These are phyloP conservation scores for Fusarium miscanthi DNA, from an alignment of 2,329 filamentous ascomycete genomes.

Conservation along the genomic window DNA sequence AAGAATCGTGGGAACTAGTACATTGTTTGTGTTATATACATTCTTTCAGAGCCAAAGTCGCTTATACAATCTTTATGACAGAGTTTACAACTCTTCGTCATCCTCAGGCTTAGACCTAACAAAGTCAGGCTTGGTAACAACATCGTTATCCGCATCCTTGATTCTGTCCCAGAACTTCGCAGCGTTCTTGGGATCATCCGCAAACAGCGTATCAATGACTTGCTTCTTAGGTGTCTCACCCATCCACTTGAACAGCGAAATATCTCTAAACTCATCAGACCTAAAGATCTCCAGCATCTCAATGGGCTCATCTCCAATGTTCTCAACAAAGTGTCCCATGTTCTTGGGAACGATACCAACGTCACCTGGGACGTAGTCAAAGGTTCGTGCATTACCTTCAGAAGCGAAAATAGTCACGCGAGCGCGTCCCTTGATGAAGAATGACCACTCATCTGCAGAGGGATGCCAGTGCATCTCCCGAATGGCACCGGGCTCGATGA, in stretches of 20 bases:
- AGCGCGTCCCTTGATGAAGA: slow-evolving; percentile 78
- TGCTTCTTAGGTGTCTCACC: slow-evolving; percentile 75
- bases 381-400: slow-evolving; percentile 75
- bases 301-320: slow-evolving; percentile 79
- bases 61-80: accelerated
- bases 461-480: slow-evolving; percentile 89
- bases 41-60: too few relatives aligned
- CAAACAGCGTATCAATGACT: slow-evolving; percentile 74
- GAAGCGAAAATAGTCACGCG: slow-evolving; percentile 80
- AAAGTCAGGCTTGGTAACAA: slow-evolving; percentile 55
- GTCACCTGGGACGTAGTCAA: slow-evolving; percentile 80
- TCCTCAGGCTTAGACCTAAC: background rate
- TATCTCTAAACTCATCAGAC: slow-evolving; percentile 77
- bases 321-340: slow-evolving; percentile 86
- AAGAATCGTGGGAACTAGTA: accelerated
- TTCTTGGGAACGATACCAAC: slow-evolving; percentile 81
- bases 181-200: slow-evolving; percentile 68
- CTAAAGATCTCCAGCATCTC: slow-evolving; percentile 82
- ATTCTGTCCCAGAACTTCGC: slow-evolving; percentile 72
- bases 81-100: slow-evolving; percentile 6
- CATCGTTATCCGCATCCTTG: slow-evolving; percentile 70
- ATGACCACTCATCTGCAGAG: slow-evolving; percentile 83
- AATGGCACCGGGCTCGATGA: slow-evolving; percentile 76
- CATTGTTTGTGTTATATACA: background rate
- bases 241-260: slow-evolving; percentile 80